A percentile compares a stretch with the other conserved stretches of the same genome.
Evolutionary conservation across 2,329 filamentous ascomycete species (phyloP).

Genomic region (Ophiocordyceps camponoti-leonardi): DNA sequence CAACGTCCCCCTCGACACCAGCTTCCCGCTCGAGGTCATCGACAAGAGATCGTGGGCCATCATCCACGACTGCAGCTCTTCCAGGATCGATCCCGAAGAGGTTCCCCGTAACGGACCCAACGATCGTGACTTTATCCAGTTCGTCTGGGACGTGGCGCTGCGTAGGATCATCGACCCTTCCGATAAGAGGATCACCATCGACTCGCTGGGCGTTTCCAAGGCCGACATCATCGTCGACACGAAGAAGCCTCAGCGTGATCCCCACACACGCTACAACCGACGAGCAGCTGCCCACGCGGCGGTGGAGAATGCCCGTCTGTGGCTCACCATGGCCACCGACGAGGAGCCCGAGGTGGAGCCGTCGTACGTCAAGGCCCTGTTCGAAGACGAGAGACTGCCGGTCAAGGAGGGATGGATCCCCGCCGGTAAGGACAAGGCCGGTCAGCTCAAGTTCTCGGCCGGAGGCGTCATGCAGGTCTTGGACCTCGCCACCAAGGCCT

Average conservation of each 20-base stretch:
- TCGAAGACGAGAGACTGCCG: neutral
- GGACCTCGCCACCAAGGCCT: neutral
- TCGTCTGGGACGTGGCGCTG: neutral
- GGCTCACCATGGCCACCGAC: neutral
- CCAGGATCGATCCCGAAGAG: neutral
- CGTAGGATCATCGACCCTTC: neutral
- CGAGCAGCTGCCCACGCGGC: neutral
- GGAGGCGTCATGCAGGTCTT: neutral
- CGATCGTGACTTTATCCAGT: neutral
- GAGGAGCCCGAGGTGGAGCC: neutral
- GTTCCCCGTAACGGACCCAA: neutral
- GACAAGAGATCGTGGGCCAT: neutral
- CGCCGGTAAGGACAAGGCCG: neutral
- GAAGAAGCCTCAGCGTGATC: neutral
- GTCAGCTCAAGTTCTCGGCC: neutral
- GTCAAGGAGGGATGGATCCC: neutral
- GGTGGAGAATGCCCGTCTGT: neutral
- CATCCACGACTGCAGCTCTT: neutral
- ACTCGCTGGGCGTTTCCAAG: neutral
- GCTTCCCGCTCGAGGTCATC: neutral
- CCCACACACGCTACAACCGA: neutral
- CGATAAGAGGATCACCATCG: neutral
- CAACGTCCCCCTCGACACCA: neutral
- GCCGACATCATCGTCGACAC: neutral
- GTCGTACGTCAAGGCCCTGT: neutral